Evolutionary conservation across 306 rosid species (phyloP).

Genomic region (Elaeagnus macrophylla): DNA sequence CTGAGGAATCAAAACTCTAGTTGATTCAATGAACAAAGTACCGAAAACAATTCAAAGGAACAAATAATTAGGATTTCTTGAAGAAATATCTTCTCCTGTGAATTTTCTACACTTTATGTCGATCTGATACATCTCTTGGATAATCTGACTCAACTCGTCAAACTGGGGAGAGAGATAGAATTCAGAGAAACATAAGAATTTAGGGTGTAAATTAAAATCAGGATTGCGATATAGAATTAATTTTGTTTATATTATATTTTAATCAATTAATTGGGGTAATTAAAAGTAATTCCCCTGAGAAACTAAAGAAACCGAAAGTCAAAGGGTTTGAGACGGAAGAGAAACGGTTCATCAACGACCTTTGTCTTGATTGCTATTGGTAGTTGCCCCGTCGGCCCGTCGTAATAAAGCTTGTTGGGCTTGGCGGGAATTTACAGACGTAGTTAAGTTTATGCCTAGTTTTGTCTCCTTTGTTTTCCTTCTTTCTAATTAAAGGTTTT

Average conservation of each 20-base stretch:
- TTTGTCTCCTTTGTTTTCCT: background rate
- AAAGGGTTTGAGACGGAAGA: background rate
- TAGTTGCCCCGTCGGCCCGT: constrained; percentile 21
- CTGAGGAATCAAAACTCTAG: constrained; percentile 9
- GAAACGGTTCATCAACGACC: background rate
- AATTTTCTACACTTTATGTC: too few species aligned
- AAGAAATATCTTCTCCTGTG: too few species aligned
- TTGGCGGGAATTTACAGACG: constrained; percentile 28
- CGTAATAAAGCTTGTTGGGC: constrained; percentile 4
- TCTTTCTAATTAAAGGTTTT: background rate
- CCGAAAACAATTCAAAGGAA: background rate
- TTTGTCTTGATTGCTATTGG: too few species aligned
- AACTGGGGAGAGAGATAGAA: background rate
- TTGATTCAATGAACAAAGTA: background rate
- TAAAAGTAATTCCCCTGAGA: background rate
- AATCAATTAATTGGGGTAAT: background rate
- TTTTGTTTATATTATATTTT: background rate
- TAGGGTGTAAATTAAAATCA: too few species aligned
- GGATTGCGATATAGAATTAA: too few species aligned
- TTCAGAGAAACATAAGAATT: too few species aligned
- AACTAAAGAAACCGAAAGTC: background rate
- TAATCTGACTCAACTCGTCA: background rate
- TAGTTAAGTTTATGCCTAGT: background rate
- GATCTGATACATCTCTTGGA: too few species aligned
- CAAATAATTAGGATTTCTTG: background rate